phyloP scores from a whole-genome alignment of 257 asterid genomes.

The Solanum neorickii region DNA sequence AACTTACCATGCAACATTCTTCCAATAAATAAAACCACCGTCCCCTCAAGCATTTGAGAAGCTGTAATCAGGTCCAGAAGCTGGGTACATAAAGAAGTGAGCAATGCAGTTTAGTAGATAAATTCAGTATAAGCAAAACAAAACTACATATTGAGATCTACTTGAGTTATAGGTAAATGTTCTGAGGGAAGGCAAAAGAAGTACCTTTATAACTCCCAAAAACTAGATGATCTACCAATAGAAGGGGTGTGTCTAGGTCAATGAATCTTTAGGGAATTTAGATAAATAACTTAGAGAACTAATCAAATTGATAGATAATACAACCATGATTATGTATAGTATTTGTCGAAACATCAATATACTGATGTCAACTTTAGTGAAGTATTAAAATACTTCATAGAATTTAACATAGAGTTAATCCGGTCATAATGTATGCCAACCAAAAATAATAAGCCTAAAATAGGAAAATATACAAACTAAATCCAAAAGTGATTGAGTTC shows the following conservation, averaged over 20 bases:
- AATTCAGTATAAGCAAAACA: not conserved
- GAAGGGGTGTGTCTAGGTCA: slow-evolving; percentile 80
- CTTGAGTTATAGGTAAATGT: not conserved
- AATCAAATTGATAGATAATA: not conserved
- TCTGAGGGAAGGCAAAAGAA: not conserved
- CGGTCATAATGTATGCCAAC: not conserved
- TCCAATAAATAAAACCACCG: slow-evolving; percentile 82
- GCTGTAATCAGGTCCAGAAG: slow-evolving; percentile 67
- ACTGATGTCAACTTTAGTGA: not conserved
- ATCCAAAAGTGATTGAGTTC: not conserved
- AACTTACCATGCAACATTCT: slow-evolving; percentile 47
- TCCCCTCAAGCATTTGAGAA: slow-evolving; percentile 84
- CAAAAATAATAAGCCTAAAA: not conserved
- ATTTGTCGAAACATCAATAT: not conserved
- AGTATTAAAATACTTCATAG: not conserved
- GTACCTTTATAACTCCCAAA: slow-evolving; percentile 76
- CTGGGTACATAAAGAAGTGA: slow-evolving; percentile 21
- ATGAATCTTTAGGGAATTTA: slow-evolving; percentile 39
- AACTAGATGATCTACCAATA: slow-evolving; percentile 84
- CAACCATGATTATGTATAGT: not conserved
- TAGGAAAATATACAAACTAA: not conserved
- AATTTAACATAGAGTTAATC: not conserved
- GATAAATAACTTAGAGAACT: not conserved
- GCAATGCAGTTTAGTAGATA: not conserved
- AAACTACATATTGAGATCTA: not conserved